A percentile compares a stretch with the other conserved stretches of the same genome.
phyloP scores from a whole-genome alignment of 202 grass and related monocot species.

The Bolboschoenoplectus hybrid region DNA sequence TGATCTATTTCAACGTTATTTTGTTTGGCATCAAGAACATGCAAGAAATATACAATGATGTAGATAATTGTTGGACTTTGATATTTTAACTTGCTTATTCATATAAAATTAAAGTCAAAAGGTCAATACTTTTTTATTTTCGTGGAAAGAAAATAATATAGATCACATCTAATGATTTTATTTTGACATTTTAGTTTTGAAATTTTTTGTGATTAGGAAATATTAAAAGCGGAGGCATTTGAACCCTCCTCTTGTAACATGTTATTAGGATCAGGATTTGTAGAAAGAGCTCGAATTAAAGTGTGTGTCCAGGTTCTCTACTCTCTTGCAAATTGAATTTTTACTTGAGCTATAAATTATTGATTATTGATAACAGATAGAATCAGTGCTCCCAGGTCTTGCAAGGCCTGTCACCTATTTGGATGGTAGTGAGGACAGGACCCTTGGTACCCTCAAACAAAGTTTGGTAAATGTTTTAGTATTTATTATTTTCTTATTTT shows the following conservation, averaged over 20 bases:
- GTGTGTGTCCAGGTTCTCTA: not conserved
- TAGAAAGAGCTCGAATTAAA: slow-evolving; percentile 6
- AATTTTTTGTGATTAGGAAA: too few species aligned
- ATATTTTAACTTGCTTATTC: too few species aligned
- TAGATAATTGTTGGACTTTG: too few species aligned
- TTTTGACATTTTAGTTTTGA: too few species aligned
- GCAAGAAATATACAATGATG: too few species aligned
- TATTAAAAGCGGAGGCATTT: too few species aligned
- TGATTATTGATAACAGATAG: slow-evolving; percentile 42
- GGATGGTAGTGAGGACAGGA: slow-evolving; percentile 50
- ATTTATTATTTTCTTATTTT: not conserved
- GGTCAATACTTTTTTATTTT: too few species aligned
- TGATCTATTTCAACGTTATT: too few species aligned
- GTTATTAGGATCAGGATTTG: not conserved
- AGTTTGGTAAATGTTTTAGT: slow-evolving; percentile 44
- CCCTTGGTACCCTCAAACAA: slow-evolving; percentile 49
- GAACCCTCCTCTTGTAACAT: not conserved
- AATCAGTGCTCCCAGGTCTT: slow-evolving; percentile 52
- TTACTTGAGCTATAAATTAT: slow-evolving; percentile 22
- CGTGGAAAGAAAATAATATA: too few species aligned
- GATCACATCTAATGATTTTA: too few species aligned
- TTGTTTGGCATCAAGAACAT: too few species aligned
- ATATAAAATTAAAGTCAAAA: too few species aligned
- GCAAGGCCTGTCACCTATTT: slow-evolving; percentile 46
- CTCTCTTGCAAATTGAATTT: not conserved